Base-by-base conservation (phyloP, 495 filamentous ascomycete genomes). In the Sphaerosporella brunnea region DNA sequence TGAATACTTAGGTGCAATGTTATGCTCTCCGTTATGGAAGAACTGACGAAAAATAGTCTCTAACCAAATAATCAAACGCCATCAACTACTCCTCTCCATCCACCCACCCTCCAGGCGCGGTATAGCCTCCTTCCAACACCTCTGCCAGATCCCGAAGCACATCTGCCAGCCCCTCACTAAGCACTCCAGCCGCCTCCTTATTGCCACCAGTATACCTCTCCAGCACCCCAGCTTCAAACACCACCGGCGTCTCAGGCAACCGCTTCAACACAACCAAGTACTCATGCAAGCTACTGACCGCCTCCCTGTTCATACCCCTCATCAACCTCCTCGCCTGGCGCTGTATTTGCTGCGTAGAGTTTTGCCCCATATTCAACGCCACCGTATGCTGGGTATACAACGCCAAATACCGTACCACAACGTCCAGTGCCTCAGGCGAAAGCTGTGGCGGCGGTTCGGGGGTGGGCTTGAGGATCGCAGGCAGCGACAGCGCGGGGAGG, bases 91-190 rank as follows among this genome's bases (percentile, higher is more conserved):
- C 37, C 23, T 25, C 40, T 8, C 24, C 40, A 1, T 18, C 40
- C 11, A 43, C 40, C 40, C 40, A 43, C 11, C 40, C 40, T 11
- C 40, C 40, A 2, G 40, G 40, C 19, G 26, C 40, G 1, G 24
- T 26, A 24, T 25, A 24, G 2, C 40, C 24, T 11, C 40, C 40
- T 20, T 26, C 40, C 19, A 43, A 13, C 3, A 26, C 24, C 11
- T 23, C 40, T 23, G 40, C 40, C 8, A 43, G 3, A 25, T 23
- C 40, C 13, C 9, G 10, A 1, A 43, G 23, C 1, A 43, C 40
- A 24, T 43, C 24, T 11, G 20, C 40, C 40, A 43, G 20, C 2
- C 21, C 40, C 1, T 26, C 19, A 13, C 11, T 23, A 9, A 43
- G 13, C 19, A 26, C 11, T 2, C 13, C 24, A 19, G n/a, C 10